Conservation (phyloP, 768 basidiomycete species). For the Vararia minispora region DNA sequence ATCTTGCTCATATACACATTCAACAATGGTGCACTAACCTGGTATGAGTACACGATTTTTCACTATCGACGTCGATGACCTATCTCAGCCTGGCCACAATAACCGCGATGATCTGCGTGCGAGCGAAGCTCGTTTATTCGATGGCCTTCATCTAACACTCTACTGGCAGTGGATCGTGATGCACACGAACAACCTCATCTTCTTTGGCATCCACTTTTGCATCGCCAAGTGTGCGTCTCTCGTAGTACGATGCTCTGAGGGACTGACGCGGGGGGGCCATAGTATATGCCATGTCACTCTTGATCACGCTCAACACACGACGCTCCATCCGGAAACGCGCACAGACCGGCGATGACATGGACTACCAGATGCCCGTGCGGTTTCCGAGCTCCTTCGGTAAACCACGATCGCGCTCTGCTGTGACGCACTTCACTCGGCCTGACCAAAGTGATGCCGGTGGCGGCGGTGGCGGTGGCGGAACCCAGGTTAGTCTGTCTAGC, state of each 20-base stretch:
- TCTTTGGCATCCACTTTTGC: conserved; percentile 13
- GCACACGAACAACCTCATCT: conserved; percentile 10
- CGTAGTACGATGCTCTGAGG: background rate
- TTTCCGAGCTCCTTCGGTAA: conserved; percentile 6
- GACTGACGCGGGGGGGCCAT: background rate
- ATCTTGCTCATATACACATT: conserved; percentile 13
- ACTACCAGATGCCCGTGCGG: conserved; percentile 4
- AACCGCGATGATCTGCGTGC: conserved; percentile 11
- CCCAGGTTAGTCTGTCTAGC: no score
- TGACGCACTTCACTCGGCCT: background rate
- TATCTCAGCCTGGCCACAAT: conserved; percentile 9
- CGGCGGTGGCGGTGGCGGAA: background rate
- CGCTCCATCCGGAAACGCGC: conserved; percentile 7
- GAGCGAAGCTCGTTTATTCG: background rate
- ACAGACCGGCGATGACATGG: background rate
- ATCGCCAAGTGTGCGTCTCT: conserved; percentile 12
- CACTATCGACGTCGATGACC: background rate
- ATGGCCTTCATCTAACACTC: background rate
- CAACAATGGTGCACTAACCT: conserved; percentile 15
- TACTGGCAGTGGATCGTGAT: conserved; percentile 10
- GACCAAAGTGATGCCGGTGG: no score
- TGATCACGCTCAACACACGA: conserved; percentile 11
- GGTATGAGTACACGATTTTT: conserved; percentile 1
- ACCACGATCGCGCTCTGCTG: background rate
- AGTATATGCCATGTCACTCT: background rate